Evolutionary conservation across 2,329 filamentous ascomycete species (phyloP), one percentile per base, ranked within the genome.

Genomic region (Exophiala oligosperma): DNA sequence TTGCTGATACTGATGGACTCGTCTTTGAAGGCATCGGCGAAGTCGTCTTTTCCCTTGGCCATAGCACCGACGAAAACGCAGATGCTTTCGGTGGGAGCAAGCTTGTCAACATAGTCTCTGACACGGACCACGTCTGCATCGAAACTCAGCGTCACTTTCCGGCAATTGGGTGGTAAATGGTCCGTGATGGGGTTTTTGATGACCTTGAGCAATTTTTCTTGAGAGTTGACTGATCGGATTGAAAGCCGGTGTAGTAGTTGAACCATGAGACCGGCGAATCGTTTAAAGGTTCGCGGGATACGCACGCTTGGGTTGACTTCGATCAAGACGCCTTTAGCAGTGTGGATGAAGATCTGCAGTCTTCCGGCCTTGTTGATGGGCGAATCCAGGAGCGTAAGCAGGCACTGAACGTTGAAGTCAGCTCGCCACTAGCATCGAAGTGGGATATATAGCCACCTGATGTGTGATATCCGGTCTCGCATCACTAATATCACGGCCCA

Each of bases 1-100:
- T 97, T 96, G 82, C 93, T 97, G 78, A 99, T 97, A 68, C 90
- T 91, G 72, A 99, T 97, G 70, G 95, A 91, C 77, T 99, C 94
- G 72, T 97, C 93, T 70, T 97, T 95, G 76, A 90, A 91, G 41
- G 85, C 84, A 72, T 99, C 94, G 64, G 94, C 94, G 73, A 99
- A 99, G 75, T 91, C 93, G 73, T 99, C 94, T 54, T 87, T 84
- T 17, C 94, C 94, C 79, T 97, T 97, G 59, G 94, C 94, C 93
- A 99, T 99, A 68, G 94, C 94, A 67, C 94, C 94, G 43, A 97
- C 91, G 70, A 97, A 97, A 63, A 99, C 93, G 71, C 93, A 97
- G 57, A 97, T 91, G 78, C 93, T 97, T 78, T 97, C 92, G 69
- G 92, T 88, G 49, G 88, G 80, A 11, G 83, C 85, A 8, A 97